phyloP scores from a whole-genome alignment of 164 flowering plant species.

The Buxus sempervirens region DNA sequence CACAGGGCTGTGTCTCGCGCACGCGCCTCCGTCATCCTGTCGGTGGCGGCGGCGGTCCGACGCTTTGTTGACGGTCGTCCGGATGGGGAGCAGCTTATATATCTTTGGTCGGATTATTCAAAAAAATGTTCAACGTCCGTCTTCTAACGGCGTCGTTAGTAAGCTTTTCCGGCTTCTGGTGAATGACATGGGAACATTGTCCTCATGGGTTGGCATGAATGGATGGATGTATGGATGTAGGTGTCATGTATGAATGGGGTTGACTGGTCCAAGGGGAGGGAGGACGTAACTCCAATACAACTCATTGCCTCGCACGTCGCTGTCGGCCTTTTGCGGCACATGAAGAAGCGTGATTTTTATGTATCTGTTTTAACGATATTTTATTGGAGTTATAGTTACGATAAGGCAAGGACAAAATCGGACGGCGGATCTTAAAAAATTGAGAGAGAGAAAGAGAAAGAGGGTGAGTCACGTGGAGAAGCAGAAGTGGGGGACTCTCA shows the following conservation, averaged over 20 bases:
- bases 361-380: no score
- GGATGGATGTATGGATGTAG: not conserved
- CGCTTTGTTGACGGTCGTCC: conserved; percentile 15
- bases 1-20: no score
- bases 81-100: conserved; percentile 13
- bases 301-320: conserved; percentile 7
- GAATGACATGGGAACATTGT: not conserved
- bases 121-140: not conserved
- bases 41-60: conserved; percentile 11
- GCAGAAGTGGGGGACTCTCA: no score
- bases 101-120: not conserved
- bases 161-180: not conserved
- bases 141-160: conserved; percentile 1
- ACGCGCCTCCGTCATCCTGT: conserved; percentile 1
- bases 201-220: not conserved
- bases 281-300: conserved; percentile 4
- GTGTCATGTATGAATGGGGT: not conserved
- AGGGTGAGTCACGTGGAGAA: no score
- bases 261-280: conserved; percentile 7
- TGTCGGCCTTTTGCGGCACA: not conserved
- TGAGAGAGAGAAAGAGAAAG: no score
- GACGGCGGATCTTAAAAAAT: no score
- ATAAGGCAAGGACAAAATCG: no score
- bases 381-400: no score
- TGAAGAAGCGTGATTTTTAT: not conserved